Conservation (phyloP, 2,329 filamentous ascomycete species). For the Aspergillus proliferans region DNA sequence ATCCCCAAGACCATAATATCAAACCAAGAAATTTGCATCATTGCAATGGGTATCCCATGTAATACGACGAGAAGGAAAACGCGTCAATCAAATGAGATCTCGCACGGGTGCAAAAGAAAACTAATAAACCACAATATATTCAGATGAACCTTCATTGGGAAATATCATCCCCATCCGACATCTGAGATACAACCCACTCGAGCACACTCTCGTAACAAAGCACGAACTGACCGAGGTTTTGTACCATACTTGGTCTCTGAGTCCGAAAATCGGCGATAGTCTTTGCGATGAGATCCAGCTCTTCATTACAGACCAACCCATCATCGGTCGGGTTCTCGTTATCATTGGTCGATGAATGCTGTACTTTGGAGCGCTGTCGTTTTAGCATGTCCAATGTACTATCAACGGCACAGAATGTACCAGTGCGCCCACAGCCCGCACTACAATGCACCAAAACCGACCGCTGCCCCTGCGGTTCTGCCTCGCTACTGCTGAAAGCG, state of each 20-base stretch:
- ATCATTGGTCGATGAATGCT: conserved; percentile 12
- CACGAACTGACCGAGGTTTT: conserved; percentile 86
- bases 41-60: neutral
- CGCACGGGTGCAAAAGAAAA: neutral
- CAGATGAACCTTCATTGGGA: neutral
- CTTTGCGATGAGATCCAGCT: conserved; percentile 71
- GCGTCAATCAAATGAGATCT: too few relatives aligned
- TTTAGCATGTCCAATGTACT: conserved; percentile 95
- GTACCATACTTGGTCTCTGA: conserved; percentile 93
- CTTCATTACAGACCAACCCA: conserved; percentile 63
- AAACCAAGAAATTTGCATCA: neutral
- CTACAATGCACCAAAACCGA: conserved; percentile 93
- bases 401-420: conserved; percentile 94
- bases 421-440: conserved; percentile 89
- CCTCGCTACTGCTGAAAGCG: conserved; percentile 41
- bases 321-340: conserved; percentile 34
- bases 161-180: conserved; percentile 6
- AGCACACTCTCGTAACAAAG: conserved; percentile 93
- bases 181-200: conserved; percentile 64
- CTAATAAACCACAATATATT: neutral
- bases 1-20: too few relatives aligned
- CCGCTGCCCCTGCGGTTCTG: conserved; percentile 49
- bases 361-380: conserved; percentile 55
- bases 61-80: neutral
- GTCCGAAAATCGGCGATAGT: conserved; percentile 86